phyloP scores from a whole-genome alignment of 192 early-diverging fungal genomes.

The Coemansia sp. region DNA sequence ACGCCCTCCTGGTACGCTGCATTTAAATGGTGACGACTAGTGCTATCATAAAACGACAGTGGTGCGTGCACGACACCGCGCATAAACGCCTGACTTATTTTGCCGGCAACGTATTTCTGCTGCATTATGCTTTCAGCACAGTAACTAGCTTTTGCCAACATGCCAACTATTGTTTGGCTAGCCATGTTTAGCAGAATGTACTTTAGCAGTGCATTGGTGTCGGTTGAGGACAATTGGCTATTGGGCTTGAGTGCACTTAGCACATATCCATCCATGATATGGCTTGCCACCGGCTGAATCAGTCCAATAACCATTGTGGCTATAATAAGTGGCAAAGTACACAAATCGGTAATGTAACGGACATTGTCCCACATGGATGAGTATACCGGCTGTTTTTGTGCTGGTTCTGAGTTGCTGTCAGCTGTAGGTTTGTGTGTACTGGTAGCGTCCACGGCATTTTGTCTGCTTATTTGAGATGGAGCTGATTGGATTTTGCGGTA shows the following conservation, averaged over 20 bases:
- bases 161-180: neutral
- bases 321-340: neutral
- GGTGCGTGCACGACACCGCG: constrained; percentile 32
- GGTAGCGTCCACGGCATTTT: neutral
- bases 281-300: constrained; percentile 1
- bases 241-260: constrained; percentile 20
- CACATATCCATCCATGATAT: constrained; percentile 27
- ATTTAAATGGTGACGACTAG: constrained; percentile 15
- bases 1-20: constrained; percentile 19
- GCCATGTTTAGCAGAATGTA: constrained; percentile 28
- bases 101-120: constrained; percentile 8
- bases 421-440: neutral
- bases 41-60: constrained; percentile 34
- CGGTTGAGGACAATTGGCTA: neutral
- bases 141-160: constrained; percentile 1
- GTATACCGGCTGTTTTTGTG: neutral
- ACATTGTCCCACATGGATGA: neutral
- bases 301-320: neutral
- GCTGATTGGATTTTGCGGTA: constrained; percentile 20
- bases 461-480: neutral
- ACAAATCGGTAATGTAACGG: neutral
- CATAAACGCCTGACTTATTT: constrained; percentile 25
- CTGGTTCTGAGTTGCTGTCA: neutral
- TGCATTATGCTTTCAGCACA: constrained; percentile 8
- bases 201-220: constrained; percentile 4